Percentiles rank a stretch among this genome's conserved stretches.
Evolutionary conservation across 1,139 yeast species (phyloP).

Genomic region (Saccharomyces hybrid): DNA sequence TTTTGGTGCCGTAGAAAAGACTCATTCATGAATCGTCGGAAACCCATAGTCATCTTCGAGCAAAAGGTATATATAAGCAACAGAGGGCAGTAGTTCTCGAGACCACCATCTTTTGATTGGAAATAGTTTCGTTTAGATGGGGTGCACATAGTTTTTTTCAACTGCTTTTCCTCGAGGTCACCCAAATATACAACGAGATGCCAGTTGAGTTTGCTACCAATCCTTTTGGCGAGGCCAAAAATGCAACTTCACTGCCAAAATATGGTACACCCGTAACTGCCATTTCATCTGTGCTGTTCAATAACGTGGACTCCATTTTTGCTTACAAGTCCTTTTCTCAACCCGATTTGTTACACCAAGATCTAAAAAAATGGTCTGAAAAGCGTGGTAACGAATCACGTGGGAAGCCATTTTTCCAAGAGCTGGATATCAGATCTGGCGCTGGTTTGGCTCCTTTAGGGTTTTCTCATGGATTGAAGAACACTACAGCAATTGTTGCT

Average conservation of each 20-base stretch:
- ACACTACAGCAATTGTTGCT: constrained; percentile 42
- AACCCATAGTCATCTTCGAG: neutral
- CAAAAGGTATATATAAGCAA: neutral
- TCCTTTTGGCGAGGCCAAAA: constrained; percentile 56
- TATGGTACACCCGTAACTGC: constrained; percentile 24
- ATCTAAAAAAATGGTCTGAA: constrained; percentile 55
- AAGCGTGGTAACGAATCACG: constrained; percentile 42
- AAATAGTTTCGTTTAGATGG: neutral
- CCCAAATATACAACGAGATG: neutral
- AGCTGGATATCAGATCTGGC: constrained; percentile 71
- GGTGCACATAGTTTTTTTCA: neutral
- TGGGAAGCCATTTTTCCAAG: constrained; percentile 36
- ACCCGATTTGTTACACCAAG: constrained; percentile 51
- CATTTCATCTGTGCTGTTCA: constrained; percentile 58
- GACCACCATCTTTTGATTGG: neutral
- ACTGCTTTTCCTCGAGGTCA: neutral
- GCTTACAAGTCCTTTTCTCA: constrained; percentile 62
- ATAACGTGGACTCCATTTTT: constrained; percentile 58
- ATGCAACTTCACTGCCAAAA: constrained; percentile 45
- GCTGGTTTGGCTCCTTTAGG: constrained; percentile 79
- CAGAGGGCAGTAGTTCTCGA: neutral
- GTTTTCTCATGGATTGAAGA: constrained; percentile 40
- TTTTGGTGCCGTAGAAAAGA: neutral
- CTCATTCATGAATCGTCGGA: neutral
- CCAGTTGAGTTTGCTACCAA: constrained; percentile 18